Evolutionary conservation across 345 rosid genomes (phyloP).

Genomic region (Boechera stricta): DNA sequence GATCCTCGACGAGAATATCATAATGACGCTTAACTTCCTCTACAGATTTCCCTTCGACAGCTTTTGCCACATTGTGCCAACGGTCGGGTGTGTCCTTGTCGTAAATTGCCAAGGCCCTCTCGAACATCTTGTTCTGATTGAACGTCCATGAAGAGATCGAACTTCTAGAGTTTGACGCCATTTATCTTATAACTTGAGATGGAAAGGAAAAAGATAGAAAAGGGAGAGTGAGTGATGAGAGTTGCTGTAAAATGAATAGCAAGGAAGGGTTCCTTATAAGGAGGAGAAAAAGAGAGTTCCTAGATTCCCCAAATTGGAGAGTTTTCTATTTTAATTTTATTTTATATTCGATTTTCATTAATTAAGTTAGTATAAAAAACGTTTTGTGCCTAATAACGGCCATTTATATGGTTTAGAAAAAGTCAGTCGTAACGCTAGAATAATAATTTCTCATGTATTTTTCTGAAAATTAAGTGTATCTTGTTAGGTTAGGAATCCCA

Average conservation of each 20-base stretch:
- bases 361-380: neutral
- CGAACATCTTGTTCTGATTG: slow-evolving; percentile 82
- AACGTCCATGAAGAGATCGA: slow-evolving; percentile 72
- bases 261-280: slow-evolving; percentile 36
- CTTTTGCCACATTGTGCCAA: slow-evolving; percentile 87
- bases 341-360: slow-evolving; percentile 14
- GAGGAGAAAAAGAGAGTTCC: slow-evolving; percentile 33
- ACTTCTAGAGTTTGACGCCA: slow-evolving; percentile 65
- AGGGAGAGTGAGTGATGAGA: slow-evolving; percentile 31
- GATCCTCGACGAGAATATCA: slow-evolving; percentile 78
- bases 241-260: slow-evolving; percentile 24
- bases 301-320: slow-evolving; percentile 44
- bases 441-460: neutral
- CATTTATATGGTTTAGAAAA: slow-evolving; percentile 4
- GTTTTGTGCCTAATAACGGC: neutral
- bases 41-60: slow-evolving; percentile 77
- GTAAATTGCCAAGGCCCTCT: slow-evolving; percentile 81
- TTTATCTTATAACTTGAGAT: slow-evolving; percentile 36
- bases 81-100: slow-evolving; percentile 95
- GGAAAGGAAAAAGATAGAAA: neutral
- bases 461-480: neutral
- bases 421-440: neutral
- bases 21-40: slow-evolving; percentile 93
- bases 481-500: neutral
- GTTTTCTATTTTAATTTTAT: neutral